These are phyloP conservation scores for Diaporthe australafricana DNA, from an alignment of 2,329 filamentous ascomycete genomes.

Conservation along the genomic window DNA sequence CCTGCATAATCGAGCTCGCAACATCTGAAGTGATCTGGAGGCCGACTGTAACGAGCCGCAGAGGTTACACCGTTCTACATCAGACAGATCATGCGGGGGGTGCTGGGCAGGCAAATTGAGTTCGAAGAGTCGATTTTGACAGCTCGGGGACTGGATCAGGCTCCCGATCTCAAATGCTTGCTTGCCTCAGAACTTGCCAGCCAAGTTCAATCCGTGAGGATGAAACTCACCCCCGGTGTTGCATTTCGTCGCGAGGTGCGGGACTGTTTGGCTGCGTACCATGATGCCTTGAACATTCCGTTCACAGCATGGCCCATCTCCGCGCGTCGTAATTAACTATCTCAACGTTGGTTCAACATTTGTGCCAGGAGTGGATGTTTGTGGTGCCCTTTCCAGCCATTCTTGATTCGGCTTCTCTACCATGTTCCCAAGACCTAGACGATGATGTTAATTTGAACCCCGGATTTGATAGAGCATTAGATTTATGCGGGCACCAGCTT, in stretches of 20 bases:
- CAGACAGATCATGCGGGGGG: background rate
- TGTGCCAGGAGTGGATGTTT: too few species aligned
- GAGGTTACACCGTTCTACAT: background rate
- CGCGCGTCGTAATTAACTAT: too few species aligned
- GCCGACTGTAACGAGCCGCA: background rate
- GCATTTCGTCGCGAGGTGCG: background rate
- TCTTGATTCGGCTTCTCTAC: too few species aligned
- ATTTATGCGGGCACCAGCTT: too few species aligned
- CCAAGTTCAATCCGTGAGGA: background rate
- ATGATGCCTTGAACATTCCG: background rate
- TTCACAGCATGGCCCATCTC: too few species aligned
- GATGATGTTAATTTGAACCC: too few species aligned
- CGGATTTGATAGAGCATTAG: too few species aligned
- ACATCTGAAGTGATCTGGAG: background rate
- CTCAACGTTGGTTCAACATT: too few species aligned
- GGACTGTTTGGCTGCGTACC: too few species aligned
- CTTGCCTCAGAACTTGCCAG: background rate
- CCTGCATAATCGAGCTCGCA: conserved; percentile 1
- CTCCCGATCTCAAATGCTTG: background rate
- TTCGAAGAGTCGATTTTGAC: conserved; percentile 8
- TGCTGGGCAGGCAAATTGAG: conserved; percentile 7
- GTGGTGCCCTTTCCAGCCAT: too few species aligned
- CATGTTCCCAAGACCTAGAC: too few species aligned
- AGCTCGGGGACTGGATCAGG: background rate
- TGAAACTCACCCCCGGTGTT: background rate